A percentile compares a stretch with the other conserved stretches of the same genome.
phyloP scores from a whole-genome alignment of 805 yeast genomes.

The Metschnikowia dekortorum region DNA sequence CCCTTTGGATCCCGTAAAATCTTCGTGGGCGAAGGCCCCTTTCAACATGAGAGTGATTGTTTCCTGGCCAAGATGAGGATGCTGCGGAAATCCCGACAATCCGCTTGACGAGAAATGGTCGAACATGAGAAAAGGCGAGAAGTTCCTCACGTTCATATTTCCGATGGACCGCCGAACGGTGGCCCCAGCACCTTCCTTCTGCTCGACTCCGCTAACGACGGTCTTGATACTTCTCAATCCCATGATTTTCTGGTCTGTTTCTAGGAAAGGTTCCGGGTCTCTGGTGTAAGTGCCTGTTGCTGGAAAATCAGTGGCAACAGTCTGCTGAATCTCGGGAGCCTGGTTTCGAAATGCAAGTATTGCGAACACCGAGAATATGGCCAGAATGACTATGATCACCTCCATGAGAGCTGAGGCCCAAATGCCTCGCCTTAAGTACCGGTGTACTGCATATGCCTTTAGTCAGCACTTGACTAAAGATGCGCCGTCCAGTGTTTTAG shows the following conservation, averaged over 20 bases:
- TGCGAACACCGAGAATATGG: background rate
- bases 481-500: background rate
- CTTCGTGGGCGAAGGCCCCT: slow-evolving; percentile 76
- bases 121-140: slow-evolving; percentile 75
- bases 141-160: slow-evolving; percentile 58
- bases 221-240: slow-evolving; percentile 28
- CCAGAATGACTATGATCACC: background rate
- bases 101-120: slow-evolving; percentile 70
- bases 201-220: slow-evolving; percentile 52
- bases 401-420: background rate
- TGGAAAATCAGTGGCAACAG: background rate
- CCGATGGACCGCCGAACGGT: slow-evolving; percentile 79
- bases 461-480: background rate
- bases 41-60: slow-evolving; percentile 66
- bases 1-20: slow-evolving; percentile 82
- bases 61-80: slow-evolving; percentile 80
- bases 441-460: background rate
- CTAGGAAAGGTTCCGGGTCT: background rate
- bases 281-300: background rate
- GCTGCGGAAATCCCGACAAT: slow-evolving; percentile 77
- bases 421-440: background rate
- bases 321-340: background rate
- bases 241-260: background rate
- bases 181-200: slow-evolving; percentile 84
- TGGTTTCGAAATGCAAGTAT: background rate